Conservation (phyloP, 495 filamentous ascomycete species). For the Penicillium turbatum region DNA sequence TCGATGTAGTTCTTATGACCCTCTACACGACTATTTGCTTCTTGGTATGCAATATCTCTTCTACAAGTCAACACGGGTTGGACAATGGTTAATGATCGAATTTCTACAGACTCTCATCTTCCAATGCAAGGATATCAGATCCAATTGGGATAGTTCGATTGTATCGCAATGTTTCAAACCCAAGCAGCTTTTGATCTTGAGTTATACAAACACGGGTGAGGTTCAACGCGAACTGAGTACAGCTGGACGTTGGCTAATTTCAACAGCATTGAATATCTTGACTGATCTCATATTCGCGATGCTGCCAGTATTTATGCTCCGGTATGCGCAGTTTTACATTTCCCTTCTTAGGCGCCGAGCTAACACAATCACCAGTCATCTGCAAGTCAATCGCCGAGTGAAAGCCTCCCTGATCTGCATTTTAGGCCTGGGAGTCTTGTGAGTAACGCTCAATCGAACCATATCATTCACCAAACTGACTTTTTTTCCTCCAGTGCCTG, state of each 20-base stretch:
- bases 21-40: constrained; percentile 37
- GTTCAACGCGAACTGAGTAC: not conserved
- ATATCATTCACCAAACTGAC: not conserved
- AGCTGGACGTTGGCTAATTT: constrained; percentile 8
- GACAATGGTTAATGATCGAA: not conserved
- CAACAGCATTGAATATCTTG: constrained; percentile 35
- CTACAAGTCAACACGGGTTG: not conserved
- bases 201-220: constrained; percentile 34
- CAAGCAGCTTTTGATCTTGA: constrained; percentile 26
- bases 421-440: constrained; percentile 45
- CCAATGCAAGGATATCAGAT: constrained; percentile 20
- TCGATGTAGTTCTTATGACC: constrained; percentile 32
- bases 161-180: constrained; percentile 32
- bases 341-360: not conserved
- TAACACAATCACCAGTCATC: constrained; percentile 26
- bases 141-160: constrained; percentile 35
- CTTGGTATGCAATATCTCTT: constrained; percentile 9
- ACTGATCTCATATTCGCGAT: constrained; percentile 43
- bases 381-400: constrained; percentile 39
- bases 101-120: constrained; percentile 20
- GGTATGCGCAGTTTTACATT: constrained; percentile 6
- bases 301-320: constrained; percentile 40
- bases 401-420: constrained; percentile 40
- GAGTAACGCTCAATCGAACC: not conserved
- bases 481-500: constrained; percentile 29